Evolutionary conservation across 768 basidiomycete species (phyloP), one percentile per base, ranked within the genome.

Genomic region (Rhodotorula toruloides): DNA sequence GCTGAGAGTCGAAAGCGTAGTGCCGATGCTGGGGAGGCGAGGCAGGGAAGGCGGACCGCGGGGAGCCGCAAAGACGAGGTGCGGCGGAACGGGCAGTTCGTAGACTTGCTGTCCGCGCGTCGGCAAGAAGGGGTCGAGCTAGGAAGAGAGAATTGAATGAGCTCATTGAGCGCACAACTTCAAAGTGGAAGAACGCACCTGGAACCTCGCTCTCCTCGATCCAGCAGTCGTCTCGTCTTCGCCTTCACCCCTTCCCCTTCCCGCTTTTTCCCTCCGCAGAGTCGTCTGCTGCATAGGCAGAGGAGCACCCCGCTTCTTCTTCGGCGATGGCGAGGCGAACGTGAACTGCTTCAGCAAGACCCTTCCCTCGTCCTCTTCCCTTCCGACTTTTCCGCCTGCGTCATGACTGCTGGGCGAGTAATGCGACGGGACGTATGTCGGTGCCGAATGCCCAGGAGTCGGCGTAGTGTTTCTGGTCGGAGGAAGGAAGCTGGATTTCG

Each of bases 41-140:
- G 47, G 27, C 11, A 17, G 27, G 17, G 27, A n/a, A 2, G 27
- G 14, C 2, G 47, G 27, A 8, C 47, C 27, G 11, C 27, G 27
- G 14, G 47, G 47, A n/a, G 47, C 31, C 27, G 13, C n/a, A 17
- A 48, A 29, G 11, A n/a, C n/a, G 47, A 29, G 27, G 4, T 48
- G 27, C 14, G 27, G 12, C 13, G 27, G 27, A 48, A 29, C 12
- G 27, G 27, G 13, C 27, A 6, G 22, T 22, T 11, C 44, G 47
- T 13, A 2, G 3, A 7, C n/a, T 48, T 9, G 47, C 1, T 1
- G 14, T 29, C 4, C 27, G 6, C 1, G 13, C 3, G 13, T n/a
- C 27, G n/a, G n/a, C n/a, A n/a, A n/a, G n/a, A n/a, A n/a, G n/a
- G n/a, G n/a, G n/a, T n/a, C n/a, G n/a, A n/a, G n/a, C n/a, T n/a